Conservation (phyloP, 2,329 filamentous ascomycete species). For the Penicillium hesseltinei region DNA sequence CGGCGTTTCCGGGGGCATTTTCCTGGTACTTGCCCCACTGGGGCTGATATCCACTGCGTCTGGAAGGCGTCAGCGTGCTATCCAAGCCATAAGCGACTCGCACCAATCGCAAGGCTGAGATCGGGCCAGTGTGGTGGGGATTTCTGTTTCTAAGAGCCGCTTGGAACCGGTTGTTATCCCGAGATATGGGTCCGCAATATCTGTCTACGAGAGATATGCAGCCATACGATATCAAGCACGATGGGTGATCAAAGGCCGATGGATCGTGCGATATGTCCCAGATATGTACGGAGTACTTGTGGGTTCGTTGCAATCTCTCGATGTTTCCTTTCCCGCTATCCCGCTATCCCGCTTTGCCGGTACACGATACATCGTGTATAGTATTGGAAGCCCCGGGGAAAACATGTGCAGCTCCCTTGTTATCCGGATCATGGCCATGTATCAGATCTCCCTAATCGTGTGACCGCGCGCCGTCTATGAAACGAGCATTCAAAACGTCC, state of each 20-base stretch:
- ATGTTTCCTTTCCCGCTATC: neutral
- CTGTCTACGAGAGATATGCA: neutral
- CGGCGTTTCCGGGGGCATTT: neutral
- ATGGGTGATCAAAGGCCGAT: neutral
- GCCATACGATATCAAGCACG: neutral
- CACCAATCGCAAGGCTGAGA: neutral
- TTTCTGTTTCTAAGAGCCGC: neutral
- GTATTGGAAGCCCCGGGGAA: neutral
- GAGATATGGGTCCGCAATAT: neutral
- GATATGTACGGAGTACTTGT: neutral
- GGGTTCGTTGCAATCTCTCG: neutral
- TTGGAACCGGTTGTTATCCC: neutral
- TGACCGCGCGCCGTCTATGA: neutral
- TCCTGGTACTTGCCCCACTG: conserved; percentile 1
- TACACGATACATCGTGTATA: neutral
- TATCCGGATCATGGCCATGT: neutral
- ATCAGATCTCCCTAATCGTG: neutral
- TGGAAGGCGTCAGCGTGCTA: neutral
- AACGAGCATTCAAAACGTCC: neutral
- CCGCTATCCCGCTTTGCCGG: neutral
- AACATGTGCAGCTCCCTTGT: neutral
- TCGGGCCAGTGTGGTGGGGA: neutral
- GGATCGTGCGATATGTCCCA: neutral
- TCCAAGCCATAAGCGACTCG: neutral
- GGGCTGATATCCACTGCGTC: neutral